Evolutionary conservation across 805 yeast species (phyloP).

Genomic region (Cyberlindnera mycetangii): DNA sequence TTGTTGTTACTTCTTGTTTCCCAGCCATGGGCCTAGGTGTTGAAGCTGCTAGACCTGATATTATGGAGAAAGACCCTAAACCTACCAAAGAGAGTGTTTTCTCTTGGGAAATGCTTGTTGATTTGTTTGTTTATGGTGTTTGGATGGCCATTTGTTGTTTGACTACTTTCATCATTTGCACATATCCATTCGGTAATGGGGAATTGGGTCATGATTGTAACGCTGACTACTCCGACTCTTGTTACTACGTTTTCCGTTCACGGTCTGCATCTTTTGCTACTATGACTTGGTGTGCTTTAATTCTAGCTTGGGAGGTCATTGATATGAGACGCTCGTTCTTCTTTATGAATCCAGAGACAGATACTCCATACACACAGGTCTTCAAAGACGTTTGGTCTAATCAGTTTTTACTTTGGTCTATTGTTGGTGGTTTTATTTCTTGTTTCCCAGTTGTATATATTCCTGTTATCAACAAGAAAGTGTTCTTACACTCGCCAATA

Average conservation of each 20-base stretch:
- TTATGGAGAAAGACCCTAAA: constrained; percentile 64
- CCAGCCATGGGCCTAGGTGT: constrained; percentile 83
- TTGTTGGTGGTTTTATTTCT: constrained; percentile 62
- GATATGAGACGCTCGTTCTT: constrained; percentile 70
- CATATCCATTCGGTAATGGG: constrained; percentile 68
- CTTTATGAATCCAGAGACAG: constrained; percentile 61
- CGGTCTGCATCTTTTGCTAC: constrained; percentile 76
- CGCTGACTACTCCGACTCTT: constrained; percentile 38
- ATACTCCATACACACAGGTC: constrained; percentile 55
- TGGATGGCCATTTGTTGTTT: constrained; percentile 72
- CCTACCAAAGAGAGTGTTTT: constrained; percentile 53
- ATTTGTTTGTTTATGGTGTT: constrained; percentile 71
- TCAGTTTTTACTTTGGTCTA: constrained; percentile 79
- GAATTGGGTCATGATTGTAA: constrained; percentile 67
- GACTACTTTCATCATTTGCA: constrained; percentile 58
- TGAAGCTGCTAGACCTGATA: constrained; percentile 60
- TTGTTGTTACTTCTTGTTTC: constrained; percentile 75
- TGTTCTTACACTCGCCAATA: constrained; percentile 69
- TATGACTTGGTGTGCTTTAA: constrained; percentile 83
- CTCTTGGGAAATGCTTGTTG: constrained; percentile 63
- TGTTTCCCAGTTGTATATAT: constrained; percentile 83
- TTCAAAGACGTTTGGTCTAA: constrained; percentile 67
- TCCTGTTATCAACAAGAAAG: constrained; percentile 79
- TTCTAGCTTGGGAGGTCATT: constrained; percentile 83
- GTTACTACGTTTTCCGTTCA: constrained; percentile 66